These are phyloP conservation scores for Sparassis latifolia DNA, from an alignment of 1,284 basidiomycete genomes.

Conservation along the genomic window DNA sequence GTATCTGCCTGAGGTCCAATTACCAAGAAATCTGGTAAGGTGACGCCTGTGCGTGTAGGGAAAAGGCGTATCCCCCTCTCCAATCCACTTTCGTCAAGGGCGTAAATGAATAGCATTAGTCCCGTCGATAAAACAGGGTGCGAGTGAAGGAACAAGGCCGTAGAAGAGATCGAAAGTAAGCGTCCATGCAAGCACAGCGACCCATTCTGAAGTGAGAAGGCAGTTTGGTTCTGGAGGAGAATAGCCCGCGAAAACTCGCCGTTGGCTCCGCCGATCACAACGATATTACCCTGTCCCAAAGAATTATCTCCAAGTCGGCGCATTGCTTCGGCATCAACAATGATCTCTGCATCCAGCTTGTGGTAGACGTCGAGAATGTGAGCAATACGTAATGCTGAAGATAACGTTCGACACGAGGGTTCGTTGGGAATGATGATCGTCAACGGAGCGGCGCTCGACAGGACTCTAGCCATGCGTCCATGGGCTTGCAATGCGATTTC, in stretches of 20 bases:
- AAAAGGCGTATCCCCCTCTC: constrained; percentile 67
- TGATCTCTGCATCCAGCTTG: constrained; percentile 58
- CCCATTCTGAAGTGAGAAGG: constrained; percentile 23
- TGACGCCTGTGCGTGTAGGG: constrained; percentile 73
- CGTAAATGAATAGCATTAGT: constrained; percentile 53
- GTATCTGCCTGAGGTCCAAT: constrained; percentile 43
- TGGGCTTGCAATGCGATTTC: constrained; percentile 11
- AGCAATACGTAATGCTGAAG: constrained; percentile 56
- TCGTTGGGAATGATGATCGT: constrained; percentile 47
- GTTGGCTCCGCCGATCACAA: constrained; percentile 40
- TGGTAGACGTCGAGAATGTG: constrained; percentile 67
- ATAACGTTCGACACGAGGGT: constrained; percentile 25
- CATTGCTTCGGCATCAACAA: constrained; percentile 39
- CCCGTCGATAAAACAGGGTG: constrained; percentile 41
- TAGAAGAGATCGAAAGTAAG: constrained; percentile 5
- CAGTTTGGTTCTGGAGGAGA: constrained; percentile 20
- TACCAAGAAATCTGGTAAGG: constrained; percentile 72
- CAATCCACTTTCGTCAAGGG: constrained; percentile 47
- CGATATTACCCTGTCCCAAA: constrained; percentile 44
- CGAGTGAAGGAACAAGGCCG: constrained; percentile 67
- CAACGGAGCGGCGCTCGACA: constrained; percentile 47
- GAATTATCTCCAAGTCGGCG: constrained; percentile 11
- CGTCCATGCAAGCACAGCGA: constrained; percentile 13
- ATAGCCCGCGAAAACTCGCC: constrained; percentile 12
- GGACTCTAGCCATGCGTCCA: constrained; percentile 58